phyloP scores from a whole-genome alignment of 164 flowering plant genomes.

The Aristolochia fimbriata region DNA sequence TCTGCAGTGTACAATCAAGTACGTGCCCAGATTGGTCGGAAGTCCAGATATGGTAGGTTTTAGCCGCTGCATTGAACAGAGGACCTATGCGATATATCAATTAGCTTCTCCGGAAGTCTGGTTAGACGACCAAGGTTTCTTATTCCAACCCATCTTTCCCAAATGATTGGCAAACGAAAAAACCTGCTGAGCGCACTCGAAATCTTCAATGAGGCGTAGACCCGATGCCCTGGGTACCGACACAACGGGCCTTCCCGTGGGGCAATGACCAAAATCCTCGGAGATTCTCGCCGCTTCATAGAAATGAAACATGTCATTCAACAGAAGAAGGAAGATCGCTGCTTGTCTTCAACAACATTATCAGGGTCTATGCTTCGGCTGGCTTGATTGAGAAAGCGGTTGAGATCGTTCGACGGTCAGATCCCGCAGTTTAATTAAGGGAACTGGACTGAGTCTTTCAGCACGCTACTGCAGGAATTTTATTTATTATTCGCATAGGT shows the following conservation, averaged over 20 bases:
- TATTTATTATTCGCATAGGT: too few species aligned
- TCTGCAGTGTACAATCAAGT: background rate
- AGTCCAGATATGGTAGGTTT: background rate
- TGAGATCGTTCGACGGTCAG: conserved; percentile 36
- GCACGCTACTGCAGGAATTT: conserved; percentile 45
- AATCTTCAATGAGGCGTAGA: conserved; percentile 55
- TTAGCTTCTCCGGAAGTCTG: conserved; percentile 5
- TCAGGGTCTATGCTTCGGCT: conserved; percentile 40
- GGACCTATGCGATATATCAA: conserved; percentile 3
- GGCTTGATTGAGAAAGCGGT: conserved; percentile 49
- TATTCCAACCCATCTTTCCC: conserved; percentile 49
- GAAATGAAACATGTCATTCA: conserved; percentile 59
- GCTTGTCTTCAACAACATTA: conserved; percentile 35
- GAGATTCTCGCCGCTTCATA: conserved; percentile 26
- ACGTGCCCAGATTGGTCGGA: background rate
- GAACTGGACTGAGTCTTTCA: conserved; percentile 55
- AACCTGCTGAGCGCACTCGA: conserved; percentile 57
- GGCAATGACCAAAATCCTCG: conserved; percentile 53
- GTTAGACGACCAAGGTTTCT: conserved; percentile 65
- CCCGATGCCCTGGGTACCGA: conserved; percentile 44
- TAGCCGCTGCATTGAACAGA: too few species aligned
- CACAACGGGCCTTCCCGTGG: conserved; percentile 75
- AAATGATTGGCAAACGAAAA: conserved; percentile 42
- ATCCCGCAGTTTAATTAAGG: conserved; percentile 60
- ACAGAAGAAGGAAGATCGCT: conserved; percentile 55